Conservation (phyloP, 495 filamentous ascomycete genomes). For the Penicillium macrosclerotiorum region DNA sequence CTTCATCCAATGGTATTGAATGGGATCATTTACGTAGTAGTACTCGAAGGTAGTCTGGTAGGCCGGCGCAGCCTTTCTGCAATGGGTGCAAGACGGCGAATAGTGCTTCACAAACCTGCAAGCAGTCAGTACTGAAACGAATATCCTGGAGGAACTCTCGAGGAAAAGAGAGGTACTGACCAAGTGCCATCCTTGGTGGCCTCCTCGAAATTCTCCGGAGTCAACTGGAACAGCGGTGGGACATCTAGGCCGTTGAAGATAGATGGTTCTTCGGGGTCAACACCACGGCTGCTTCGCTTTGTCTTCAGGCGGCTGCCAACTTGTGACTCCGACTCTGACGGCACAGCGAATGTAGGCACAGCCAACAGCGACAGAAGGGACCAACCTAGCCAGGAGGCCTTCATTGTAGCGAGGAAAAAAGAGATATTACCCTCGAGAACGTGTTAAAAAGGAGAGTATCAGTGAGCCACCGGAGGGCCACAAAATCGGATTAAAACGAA, state of each 20-base stretch:
- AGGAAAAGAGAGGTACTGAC: conserved; percentile 28
- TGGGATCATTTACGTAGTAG: conserved; percentile 61
- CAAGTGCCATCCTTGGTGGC: conserved; percentile 63
- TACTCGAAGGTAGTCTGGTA: conserved; percentile 95
- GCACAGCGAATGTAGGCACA: conserved; percentile 44
- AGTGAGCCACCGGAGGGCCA: conserved; percentile 9
- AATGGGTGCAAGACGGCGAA: conserved; percentile 78
- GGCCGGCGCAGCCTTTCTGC: conserved; percentile 72
- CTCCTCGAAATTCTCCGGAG: conserved; percentile 53
- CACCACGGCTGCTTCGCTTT: conserved; percentile 17
- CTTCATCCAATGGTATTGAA: too few species aligned
- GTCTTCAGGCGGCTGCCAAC: conserved; percentile 25
- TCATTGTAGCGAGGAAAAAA: conserved; percentile 35
- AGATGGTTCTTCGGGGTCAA: conserved; percentile 41
- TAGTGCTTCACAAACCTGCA: conserved; percentile 72
- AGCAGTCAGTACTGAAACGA: conserved; percentile 13
- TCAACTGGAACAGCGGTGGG: conserved; percentile 67
- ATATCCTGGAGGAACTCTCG: background rate
- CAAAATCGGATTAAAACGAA: conserved; percentile 15
- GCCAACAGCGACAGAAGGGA: conserved; percentile 43
- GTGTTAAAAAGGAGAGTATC: conserved; percentile 15
- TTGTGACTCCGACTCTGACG: conserved; percentile 21
- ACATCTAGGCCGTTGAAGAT: conserved; percentile 80
- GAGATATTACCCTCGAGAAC: conserved; percentile 8
- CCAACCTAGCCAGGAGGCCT: conserved; percentile 37